These are phyloP conservation scores for Stereum hirsutum DNA, from an alignment of 1,284 basidiomycete species.

Conservation along the genomic window DNA sequence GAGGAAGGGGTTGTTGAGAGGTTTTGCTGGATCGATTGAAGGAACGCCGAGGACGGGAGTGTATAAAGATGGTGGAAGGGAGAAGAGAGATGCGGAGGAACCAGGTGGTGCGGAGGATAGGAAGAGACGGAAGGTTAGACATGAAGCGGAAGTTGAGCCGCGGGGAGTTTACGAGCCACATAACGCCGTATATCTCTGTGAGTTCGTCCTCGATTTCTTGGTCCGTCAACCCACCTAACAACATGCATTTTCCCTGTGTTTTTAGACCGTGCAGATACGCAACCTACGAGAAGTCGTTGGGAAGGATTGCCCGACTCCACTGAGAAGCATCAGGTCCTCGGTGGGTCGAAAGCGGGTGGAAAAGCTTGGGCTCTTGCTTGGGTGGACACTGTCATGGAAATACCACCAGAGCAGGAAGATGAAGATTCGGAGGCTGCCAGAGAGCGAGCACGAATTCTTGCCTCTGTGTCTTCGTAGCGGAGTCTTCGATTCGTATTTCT, in stretches of 20 bases:
- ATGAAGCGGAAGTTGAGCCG: slow-evolving; percentile 28
- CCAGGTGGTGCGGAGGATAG: slow-evolving; percentile 16
- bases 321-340: slow-evolving; percentile 39
- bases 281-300: slow-evolving; percentile 59
- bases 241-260: slow-evolving; percentile 1
- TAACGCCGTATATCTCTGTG: slow-evolving; percentile 58
- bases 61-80: no score
- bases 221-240: neutral
- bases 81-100: slow-evolving; percentile 10
- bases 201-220: slow-evolving; percentile 19
- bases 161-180: slow-evolving; percentile 70
- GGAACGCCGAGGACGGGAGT: slow-evolving; percentile 13
- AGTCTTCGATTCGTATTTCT: no score
- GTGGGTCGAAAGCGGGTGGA: slow-evolving; percentile 65
- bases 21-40: slow-evolving; percentile 30
- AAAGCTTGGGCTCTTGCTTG: slow-evolving; percentile 72
- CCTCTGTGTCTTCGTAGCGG: neutral
- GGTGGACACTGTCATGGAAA: slow-evolving; percentile 66
- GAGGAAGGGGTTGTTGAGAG: slow-evolving; percentile 47
- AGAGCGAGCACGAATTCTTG: neutral
- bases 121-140: slow-evolving; percentile 17
- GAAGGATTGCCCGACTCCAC: slow-evolving; percentile 39
- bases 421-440: neutral
- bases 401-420: slow-evolving; percentile 16
- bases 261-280: slow-evolving; percentile 62